Evolutionary conservation across 257 asterid species (phyloP), one percentile per base, ranked within the genome.

Genomic region (Penstemon barbatus): DNA sequence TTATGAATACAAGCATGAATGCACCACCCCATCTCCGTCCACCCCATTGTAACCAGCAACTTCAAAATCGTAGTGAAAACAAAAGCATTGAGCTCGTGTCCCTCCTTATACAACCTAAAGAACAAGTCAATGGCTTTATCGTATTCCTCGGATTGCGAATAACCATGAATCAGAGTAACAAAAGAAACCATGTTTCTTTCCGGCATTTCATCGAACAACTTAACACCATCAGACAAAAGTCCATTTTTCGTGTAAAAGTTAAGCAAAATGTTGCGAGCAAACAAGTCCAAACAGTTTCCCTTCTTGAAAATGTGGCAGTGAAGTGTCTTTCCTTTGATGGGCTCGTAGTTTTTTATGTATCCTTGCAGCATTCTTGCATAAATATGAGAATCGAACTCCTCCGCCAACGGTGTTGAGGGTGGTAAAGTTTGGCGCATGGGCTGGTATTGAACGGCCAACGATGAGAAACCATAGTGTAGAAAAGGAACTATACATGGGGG

Each of bases 251-350:
- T 3, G 74, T 84, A 77, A 7, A 70, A 61, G 59, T 81, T 81
- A 9, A 89, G 73, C 84, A 92, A 70, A 73, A 90, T 77, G 74
- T 90, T 92, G 63, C 76, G 77, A 13, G 86, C 91, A 73, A 87
- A 89, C 50, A 92, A 64, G 79, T 90, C 98, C 56, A 84, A 62
- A 79, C 85, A 81, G 74, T 78, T 70, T 3, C 87, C 89, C 39
- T 42, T 75, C 79, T 84, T 84, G 55, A 84, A 38, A 49, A 74
- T 70, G 46, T 73, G 71, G 67, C 87, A 77, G 40, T 84, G 89
- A 9, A 77, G 68, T 49, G 25, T 1, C 75, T 79, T 79, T 7
- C 82, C 89, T 39, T n/a, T 52, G 45, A 18, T 48, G 73, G 76
- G 81, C 3, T 77, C 74, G 74, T 73, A 53, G 73, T 41, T 72